A percentile compares a stretch with the other conserved stretches of the same genome.
Evolutionary conservation across 805 yeast species (phyloP).

Genomic region (Pichia exigua): DNA sequence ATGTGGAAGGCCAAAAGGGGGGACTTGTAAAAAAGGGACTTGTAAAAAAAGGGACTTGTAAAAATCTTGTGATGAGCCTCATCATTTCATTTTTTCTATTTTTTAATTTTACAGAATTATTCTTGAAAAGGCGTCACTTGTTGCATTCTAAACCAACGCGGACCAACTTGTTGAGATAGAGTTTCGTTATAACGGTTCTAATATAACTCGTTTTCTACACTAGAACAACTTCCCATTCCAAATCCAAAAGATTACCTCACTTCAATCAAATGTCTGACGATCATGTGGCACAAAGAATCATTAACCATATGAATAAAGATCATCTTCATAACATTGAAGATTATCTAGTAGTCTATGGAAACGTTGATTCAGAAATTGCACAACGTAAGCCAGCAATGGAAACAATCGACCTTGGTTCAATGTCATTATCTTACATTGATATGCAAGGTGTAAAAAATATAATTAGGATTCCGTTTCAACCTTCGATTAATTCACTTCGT

Average conservation of each 20-base stretch:
- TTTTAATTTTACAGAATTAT: no score
- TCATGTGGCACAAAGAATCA: conserved; percentile 34
- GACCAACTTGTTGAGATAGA: no score
- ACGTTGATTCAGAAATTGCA: conserved; percentile 10
- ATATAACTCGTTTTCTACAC: no score
- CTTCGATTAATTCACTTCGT: conserved; percentile 34
- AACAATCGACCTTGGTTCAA: conserved; percentile 35
- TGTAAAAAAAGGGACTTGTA: no score
- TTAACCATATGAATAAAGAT: conserved; percentile 74
- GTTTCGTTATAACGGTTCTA: no score
- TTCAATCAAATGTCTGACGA: neutral
- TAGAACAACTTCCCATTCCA: neutral
- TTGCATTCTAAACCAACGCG: no score
- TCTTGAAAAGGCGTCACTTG: no score
- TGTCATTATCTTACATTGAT: conserved; percentile 34
- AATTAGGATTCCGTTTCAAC: conserved; percentile 38
- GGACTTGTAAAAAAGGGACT: no score
- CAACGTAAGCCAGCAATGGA: conserved; percentile 36
- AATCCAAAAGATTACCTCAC: neutral
- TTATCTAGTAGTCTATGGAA: conserved; percentile 55
- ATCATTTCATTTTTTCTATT: no score
- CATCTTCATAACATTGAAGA: conserved; percentile 69
- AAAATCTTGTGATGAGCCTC: no score
- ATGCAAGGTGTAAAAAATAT: conserved; percentile 27
- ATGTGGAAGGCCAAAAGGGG: no score